phyloP scores from a whole-genome alignment of 225 moss, liverwort and hornwort genomes.

The Asterella californica region DNA sequence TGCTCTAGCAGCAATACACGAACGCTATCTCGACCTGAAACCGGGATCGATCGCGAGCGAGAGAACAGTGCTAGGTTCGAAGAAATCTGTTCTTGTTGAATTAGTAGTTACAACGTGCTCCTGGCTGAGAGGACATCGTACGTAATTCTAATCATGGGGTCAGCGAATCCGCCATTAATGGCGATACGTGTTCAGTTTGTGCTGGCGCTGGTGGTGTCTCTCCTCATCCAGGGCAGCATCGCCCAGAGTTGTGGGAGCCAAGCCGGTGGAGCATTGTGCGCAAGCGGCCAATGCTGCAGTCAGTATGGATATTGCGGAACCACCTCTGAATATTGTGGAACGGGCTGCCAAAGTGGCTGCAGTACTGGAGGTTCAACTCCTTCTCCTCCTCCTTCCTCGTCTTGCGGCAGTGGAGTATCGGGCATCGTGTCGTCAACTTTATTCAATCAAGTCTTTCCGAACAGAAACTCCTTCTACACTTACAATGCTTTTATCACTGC shows the following conservation, averaged over 20 bases:
- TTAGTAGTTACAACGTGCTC: no score
- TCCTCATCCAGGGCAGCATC: not conserved
- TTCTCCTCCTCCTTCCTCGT: not conserved
- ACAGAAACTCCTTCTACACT: constrained; percentile 31
- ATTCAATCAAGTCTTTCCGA: constrained; percentile 29
- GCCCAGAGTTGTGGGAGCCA: not conserved
- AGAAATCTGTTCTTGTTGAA: no score
- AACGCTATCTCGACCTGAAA: no score
- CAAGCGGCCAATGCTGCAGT: constrained; percentile 7
- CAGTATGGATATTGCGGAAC: constrained; percentile 19
- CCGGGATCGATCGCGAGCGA: no score
- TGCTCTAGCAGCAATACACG: no score
- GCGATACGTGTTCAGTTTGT: not conserved
- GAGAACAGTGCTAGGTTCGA: no score
- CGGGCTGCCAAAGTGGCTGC: constrained; percentile 20
- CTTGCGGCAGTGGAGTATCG: constrained; percentile 11
- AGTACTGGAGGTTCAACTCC: not conserved
- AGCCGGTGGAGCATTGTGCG: not conserved
- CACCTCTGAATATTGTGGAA: constrained; percentile 3
- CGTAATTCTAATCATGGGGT: not conserved
- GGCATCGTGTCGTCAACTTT: constrained; percentile 8
- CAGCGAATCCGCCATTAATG: not conserved
- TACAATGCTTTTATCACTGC: constrained; percentile 33
- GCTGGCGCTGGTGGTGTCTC: not conserved
- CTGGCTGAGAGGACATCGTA: no score